A percentile compares a stretch with the other conserved stretches of the same genome.
Evolutionary conservation across 257 asterid genomes (phyloP).

Genomic region (Nicotiana attenuata): DNA sequence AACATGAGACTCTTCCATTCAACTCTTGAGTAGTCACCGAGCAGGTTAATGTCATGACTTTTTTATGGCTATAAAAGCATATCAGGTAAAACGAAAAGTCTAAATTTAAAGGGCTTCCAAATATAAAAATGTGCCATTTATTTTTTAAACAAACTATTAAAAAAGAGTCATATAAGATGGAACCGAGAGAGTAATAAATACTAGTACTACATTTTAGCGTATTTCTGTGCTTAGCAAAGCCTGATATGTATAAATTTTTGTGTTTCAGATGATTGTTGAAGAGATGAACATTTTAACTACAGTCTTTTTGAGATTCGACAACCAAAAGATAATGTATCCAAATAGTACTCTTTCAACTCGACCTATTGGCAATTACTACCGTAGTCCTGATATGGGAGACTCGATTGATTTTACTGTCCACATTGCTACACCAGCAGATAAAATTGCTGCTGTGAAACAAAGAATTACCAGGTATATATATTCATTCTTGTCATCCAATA

Average conservation of each 20-base stretch:
- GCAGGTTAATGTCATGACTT: too few species aligned
- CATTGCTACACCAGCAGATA: slow-evolving; percentile 69
- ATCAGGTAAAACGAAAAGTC: neutral
- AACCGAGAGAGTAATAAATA: too few species aligned
- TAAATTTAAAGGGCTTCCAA: neutral
- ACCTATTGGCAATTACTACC: slow-evolving; percentile 64
- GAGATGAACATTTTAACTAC: slow-evolving; percentile 92
- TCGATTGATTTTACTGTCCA: slow-evolving; percentile 56
- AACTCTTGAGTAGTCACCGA: too few species aligned
- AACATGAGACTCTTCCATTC: too few species aligned
- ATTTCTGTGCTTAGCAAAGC: neutral
- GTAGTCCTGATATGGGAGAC: slow-evolving; percentile 90
- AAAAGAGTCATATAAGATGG: too few species aligned
- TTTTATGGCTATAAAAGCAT: neutral
- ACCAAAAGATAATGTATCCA: slow-evolving; percentile 60
- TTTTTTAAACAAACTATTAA: too few species aligned
- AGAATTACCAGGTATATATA: slow-evolving; percentile 39
- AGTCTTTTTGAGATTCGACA: slow-evolving; percentile 58
- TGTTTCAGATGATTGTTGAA: slow-evolving; percentile 73
- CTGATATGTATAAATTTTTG: neutral
- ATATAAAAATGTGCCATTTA: neutral
- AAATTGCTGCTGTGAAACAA: slow-evolving; percentile 50
- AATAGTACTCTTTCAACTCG: slow-evolving; percentile 61
- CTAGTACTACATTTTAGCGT: neutral
- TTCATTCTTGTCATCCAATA: neutral